A percentile compares a stretch with the other conserved stretches of the same genome.
Evolutionary conservation across 805 yeast species (phyloP).

Genomic region (Candida pini): DNA sequence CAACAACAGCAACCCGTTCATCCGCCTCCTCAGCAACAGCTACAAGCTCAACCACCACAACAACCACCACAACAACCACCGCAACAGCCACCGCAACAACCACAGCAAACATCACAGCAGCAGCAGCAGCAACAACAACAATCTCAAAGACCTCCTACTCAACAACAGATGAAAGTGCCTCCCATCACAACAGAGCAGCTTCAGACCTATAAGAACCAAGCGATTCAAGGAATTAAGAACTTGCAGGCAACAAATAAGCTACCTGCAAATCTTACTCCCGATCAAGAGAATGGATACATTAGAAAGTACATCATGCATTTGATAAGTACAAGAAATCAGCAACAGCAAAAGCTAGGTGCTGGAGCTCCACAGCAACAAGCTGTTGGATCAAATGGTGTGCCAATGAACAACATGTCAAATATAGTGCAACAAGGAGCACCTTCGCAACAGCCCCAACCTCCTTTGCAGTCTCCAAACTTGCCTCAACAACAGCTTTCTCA

Average conservation of each 20-base stretch:
- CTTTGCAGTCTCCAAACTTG: constrained; percentile 5
- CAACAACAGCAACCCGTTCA: constrained; percentile 2
- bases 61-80: constrained; percentile 11
- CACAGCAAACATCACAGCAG: constrained; percentile 13
- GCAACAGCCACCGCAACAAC: constrained; percentile 7
- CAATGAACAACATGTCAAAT: too few relatives aligned
- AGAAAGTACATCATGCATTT: constrained; percentile 28
- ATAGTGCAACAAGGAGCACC: constrained; percentile 4
- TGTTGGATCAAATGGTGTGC: too few relatives aligned
- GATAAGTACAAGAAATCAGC: constrained; percentile 16
- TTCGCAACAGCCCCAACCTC: constrained; percentile 5
- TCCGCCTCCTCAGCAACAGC: constrained; percentile 13
- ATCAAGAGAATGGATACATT: constrained; percentile 30
- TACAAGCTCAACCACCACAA: constrained; percentile 18
- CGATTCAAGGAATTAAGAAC: constrained; percentile 29
- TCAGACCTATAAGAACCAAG: constrained; percentile 29
- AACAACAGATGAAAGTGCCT: constrained; percentile 4
- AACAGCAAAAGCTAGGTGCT: constrained; percentile 13
- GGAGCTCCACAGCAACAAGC: constrained; percentile 22
- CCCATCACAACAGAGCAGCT: constrained; percentile 20
- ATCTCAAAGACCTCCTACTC: constrained; percentile 6
- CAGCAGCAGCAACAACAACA: constrained; percentile 6
- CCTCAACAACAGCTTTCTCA: constrained; percentile 6
- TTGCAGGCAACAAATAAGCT: constrained; percentile 30
- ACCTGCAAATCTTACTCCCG: constrained; percentile 26